Conservation (phyloP, 352 stramenopile genomes). For the Phytophthora uliginosa region DNA sequence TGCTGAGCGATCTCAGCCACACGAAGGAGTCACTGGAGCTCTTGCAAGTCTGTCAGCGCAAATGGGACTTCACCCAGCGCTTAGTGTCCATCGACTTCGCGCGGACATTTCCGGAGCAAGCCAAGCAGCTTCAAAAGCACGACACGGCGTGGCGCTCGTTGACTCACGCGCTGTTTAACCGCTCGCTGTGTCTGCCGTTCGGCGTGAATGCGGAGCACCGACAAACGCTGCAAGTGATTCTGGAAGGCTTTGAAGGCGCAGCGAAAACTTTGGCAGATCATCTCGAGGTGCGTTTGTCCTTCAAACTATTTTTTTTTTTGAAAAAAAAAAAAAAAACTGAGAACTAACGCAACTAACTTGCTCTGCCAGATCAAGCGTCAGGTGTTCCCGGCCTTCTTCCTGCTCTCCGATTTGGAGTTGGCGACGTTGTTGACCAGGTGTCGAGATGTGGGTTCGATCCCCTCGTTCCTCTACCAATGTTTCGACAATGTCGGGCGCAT, state of each 20-base stretch:
- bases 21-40: conserved; percentile 68
- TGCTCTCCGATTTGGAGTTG: conserved; percentile 71
- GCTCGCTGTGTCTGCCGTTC: conserved; percentile 64
- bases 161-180: conserved; percentile 57
- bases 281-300: conserved; percentile 45
- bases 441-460: conserved; percentile 57
- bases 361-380: conserved; percentile 58
- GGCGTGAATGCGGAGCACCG: conserved; percentile 60
- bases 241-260: conserved; percentile 67
- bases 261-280: conserved; percentile 62
- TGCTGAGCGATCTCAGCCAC: conserved; percentile 54
- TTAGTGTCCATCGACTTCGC: conserved; percentile 73
- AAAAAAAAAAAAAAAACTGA: background rate
- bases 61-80: conserved; percentile 76
- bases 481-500: conserved; percentile 79
- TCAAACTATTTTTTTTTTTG: background rate
- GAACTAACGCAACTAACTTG: background rate
- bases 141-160: conserved; percentile 64
- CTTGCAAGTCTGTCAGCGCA: conserved; percentile 65
- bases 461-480: conserved; percentile 68
- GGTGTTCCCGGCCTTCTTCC: conserved; percentile 71
- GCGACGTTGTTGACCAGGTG: conserved; percentile 58
- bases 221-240: conserved; percentile 44
- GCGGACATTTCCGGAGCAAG: conserved; percentile 67
- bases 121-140: conserved; percentile 61